Conservation (phyloP, 1,284 basidiomycete species). For the Athelia psychrophila region DNA sequence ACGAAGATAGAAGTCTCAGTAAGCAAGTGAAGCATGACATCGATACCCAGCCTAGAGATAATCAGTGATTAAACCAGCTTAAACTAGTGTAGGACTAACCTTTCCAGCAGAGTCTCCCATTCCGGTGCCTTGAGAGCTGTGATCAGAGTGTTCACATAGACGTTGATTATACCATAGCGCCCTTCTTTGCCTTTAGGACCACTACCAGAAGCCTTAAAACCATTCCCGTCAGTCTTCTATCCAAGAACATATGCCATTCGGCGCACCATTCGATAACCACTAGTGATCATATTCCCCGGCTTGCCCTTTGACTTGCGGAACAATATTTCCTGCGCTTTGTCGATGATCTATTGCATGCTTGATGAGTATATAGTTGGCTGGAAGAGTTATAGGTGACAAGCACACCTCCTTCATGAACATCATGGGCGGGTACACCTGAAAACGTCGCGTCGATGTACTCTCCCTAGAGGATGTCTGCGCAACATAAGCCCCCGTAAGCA, state of each 20-base stretch:
- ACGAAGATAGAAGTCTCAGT: constrained; percentile 71
- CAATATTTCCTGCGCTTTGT: constrained; percentile 53
- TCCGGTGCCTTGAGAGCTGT: constrained; percentile 61
- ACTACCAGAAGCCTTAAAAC: constrained; percentile 25
- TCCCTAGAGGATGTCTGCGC: constrained; percentile 20
- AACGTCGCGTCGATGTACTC: constrained; percentile 11
- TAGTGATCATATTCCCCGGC: constrained; percentile 56
- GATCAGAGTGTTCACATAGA: constrained; percentile 72
- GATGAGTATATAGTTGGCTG: not conserved
- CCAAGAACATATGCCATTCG: not conserved
- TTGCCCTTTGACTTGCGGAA: constrained; percentile 37
- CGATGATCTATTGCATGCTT: constrained; percentile 45
- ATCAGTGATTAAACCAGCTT: not conserved
- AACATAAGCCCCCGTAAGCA: constrained; percentile 46
- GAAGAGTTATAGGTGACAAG: not conserved
- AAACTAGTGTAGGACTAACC: constrained; percentile 37
- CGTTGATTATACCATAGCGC: constrained; percentile 48
- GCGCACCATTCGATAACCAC: constrained; percentile 62
- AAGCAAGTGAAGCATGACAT: constrained; percentile 72
- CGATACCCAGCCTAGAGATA: constrained; percentile 55
- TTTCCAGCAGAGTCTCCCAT: constrained; percentile 64
- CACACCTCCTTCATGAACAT: constrained; percentile 56
- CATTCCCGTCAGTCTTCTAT: constrained; percentile 3
- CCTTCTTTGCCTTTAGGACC: not conserved
- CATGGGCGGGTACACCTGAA: constrained; percentile 35